Evolutionary conservation across 2,329 filamentous ascomycete genomes (phyloP).

Genomic region (Aspergillus luchuensis): DNA sequence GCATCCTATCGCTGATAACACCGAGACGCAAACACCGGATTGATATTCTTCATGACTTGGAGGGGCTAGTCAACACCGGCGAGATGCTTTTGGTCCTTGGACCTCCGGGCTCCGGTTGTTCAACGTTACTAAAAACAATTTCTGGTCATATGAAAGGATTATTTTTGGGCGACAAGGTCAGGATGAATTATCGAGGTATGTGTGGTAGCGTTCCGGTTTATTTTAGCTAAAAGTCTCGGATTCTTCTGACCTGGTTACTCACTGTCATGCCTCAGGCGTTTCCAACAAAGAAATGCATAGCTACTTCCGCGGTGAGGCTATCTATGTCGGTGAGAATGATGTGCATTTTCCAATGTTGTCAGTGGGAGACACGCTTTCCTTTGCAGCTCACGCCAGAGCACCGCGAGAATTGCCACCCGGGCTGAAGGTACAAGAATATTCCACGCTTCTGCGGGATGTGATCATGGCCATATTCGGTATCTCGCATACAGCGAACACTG

Average conservation of each 20-base stretch:
- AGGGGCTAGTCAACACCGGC: conserved; percentile 56
- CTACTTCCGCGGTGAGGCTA: conserved; percentile 65
- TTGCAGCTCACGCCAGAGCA: conserved; percentile 16
- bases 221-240: too few species aligned
- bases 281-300: conserved; percentile 1
- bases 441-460: conserved; percentile 15
- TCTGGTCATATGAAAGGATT: conserved; percentile 78
- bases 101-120: conserved; percentile 56
- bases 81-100: conserved; percentile 55
- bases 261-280: neutral
- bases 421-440: neutral
- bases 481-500: conserved; percentile 11
- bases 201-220: neutral
- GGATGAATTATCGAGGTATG: conserved; percentile 71
- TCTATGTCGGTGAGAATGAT: conserved; percentile 60
- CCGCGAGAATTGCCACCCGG: conserved; percentile 1
- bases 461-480: conserved; percentile 16
- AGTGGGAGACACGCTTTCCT: conserved; percentile 11
- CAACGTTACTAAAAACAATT: conserved; percentile 77
- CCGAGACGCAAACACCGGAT: conserved; percentile 32
- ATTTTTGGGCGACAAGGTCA: conserved; percentile 64
- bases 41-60: conserved; percentile 59
- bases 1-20: neutral
- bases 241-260: neutral
- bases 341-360: conserved; percentile 11